Percentiles rank a stretch among this genome's conserved stretches.
These are phyloP conservation scores for Gossypioides kirkii DNA, from an alignment of 345 rosid species.

Conservation along the genomic window DNA sequence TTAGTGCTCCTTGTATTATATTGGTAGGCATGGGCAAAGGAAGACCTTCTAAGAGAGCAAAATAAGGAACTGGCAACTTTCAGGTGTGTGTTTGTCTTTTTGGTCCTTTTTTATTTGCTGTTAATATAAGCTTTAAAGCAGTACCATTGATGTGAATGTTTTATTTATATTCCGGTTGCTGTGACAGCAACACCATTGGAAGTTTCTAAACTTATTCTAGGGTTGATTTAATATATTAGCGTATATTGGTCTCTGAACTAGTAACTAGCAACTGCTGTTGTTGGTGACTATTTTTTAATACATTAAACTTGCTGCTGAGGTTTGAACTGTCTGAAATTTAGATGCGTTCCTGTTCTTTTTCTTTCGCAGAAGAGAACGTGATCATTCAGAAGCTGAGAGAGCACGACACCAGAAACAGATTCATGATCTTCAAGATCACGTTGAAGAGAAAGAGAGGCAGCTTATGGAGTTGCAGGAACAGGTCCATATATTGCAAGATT, in stretches of 20 bases:
- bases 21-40: conserved; percentile 92
- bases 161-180: background rate
- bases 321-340: conserved; percentile 12
- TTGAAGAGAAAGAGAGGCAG: conserved; percentile 90
- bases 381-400: conserved; percentile 95
- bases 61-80: conserved; percentile 78
- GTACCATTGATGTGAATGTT: background rate
- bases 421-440: conserved; percentile 80
- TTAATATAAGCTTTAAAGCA: background rate
- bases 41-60: conserved; percentile 84
- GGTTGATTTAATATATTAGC: background rate
- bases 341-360: conserved; percentile 14
- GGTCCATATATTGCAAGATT: conserved; percentile 35
- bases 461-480: conserved; percentile 84
- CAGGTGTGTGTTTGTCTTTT: conserved; percentile 39
- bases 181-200: background rate
- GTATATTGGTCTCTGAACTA: background rate
- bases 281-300: background rate
- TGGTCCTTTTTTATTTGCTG: background rate
- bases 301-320: background rate
- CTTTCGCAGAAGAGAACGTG: conserved; percentile 83
- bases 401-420: conserved; percentile 72
- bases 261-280: background rate
- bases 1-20: conserved; percentile 13
- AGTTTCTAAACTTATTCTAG: background rate